Percentiles rank a stretch among this genome's conserved stretches.
phyloP scores from a whole-genome alignment of 352 stramenopile species.

The Halophytophthora polymorphica region DNA sequence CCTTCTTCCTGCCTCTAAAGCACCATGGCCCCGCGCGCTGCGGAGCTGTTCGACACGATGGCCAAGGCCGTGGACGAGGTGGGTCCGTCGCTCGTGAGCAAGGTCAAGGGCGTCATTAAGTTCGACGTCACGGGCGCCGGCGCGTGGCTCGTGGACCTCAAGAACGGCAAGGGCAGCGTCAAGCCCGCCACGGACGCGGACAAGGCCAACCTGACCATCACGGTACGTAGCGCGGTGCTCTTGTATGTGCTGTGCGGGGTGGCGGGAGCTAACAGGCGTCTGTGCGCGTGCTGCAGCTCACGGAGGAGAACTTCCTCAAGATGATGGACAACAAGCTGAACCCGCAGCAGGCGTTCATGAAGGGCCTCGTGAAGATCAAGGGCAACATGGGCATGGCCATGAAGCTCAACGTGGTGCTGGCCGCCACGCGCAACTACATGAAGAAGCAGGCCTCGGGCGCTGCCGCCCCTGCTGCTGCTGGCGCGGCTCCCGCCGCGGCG shows the following conservation, averaged over 20 bases:
- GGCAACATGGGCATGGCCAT: constrained; percentile 94
- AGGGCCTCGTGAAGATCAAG: constrained; percentile 94
- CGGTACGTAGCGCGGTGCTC: constrained; percentile 16
- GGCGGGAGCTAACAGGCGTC: constrained; percentile 1
- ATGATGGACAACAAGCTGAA: constrained; percentile 89
- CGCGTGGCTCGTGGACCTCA: constrained; percentile 76
- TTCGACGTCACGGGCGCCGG: constrained; percentile 70
- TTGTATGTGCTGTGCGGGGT: not conserved
- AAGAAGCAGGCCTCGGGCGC: constrained; percentile 49
- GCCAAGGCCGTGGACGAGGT: constrained; percentile 60
- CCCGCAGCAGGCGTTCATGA: constrained; percentile 93
- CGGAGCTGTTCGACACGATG: constrained; percentile 75
- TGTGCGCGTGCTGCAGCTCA: constrained; percentile 28
- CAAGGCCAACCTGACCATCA: constrained; percentile 78
- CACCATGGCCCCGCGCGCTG: constrained; percentile 38
- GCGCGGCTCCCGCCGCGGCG: constrained; percentile 15
- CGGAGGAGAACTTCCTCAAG: constrained; percentile 70
- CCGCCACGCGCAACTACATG: constrained; percentile 75
- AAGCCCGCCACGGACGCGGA: constrained; percentile 35
- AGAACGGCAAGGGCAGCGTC: constrained; percentile 71
- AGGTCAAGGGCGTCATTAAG: constrained; percentile 81
- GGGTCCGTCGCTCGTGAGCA: constrained; percentile 63
- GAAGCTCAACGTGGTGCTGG: constrained; percentile 91
- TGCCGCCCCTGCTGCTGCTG: constrained; percentile 18
- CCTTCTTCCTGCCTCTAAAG: not conserved